These are phyloP conservation scores for Dactylonectria estremocensis DNA, from an alignment of 2,329 filamentous ascomycete genomes.

Conservation along the genomic window DNA sequence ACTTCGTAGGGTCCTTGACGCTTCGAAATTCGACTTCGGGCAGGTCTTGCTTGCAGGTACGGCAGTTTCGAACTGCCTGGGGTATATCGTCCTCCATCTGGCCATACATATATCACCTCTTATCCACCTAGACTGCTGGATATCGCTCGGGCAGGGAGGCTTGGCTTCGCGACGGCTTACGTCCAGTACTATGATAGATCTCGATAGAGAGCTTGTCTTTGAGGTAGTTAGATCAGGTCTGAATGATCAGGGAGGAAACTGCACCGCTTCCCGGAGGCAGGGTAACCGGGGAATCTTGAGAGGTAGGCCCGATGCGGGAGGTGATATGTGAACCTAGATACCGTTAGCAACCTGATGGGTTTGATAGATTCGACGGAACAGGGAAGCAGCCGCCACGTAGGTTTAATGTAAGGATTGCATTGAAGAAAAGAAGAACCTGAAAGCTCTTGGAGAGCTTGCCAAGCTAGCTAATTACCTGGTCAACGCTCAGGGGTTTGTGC, in stretches of 20 bases:
- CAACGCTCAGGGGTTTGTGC: too few relatives aligned
- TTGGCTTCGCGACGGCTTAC: too few relatives aligned
- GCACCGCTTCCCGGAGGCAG: background rate
- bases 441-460: background rate
- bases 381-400: background rate
- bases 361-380: background rate
- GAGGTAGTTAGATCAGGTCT: background rate
- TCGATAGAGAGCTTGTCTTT: background rate
- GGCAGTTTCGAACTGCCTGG: too few relatives aligned
- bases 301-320: background rate
- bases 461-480: too few relatives aligned
- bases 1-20: background rate
- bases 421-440: background rate
- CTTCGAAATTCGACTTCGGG: background rate
- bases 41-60: too few relatives aligned
- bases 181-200: background rate
- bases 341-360: background rate
- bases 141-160: too few relatives aligned
- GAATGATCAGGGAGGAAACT: background rate
- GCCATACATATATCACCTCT: too few relatives aligned
- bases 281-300: conserved; percentile 2
- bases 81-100: too few relatives aligned
- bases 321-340: background rate
- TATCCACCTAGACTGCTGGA: too few relatives aligned
- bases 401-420: background rate